Base-by-base conservation (phyloP, 371 early-diverging fungal species). In the Zychaea mexicana region DNA sequence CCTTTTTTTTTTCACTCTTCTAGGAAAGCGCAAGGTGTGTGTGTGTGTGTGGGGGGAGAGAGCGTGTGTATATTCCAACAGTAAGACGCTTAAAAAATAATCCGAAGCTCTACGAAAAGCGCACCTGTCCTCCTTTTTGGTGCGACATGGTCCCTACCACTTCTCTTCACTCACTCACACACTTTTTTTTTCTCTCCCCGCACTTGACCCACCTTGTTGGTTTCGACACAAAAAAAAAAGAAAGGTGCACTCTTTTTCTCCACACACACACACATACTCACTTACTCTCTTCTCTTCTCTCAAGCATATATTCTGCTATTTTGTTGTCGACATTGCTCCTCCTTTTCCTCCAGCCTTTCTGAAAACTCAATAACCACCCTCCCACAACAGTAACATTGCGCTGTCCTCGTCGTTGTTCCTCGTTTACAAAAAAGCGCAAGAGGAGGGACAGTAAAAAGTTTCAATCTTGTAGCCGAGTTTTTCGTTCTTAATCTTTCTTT, bases 261-360 rank as follows among this genome's bases (percentile, higher is more conserved):
- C 61, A 36, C 60, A 39, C 22, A 42, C 42, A 42, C 39, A 6
- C 27, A 30, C 31, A 30, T 15, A 31, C 17, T 31, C 28, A 38
- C 45, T 19, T 60, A n/a, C 26, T 46, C 42, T 52, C 45, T 53
- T 46, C 31, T n/a, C 21, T 32, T 60, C 30, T n/a, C n/a, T n/a
- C n/a, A n/a, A n/a, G n/a, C n/a, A n/a, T n/a, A n/a, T n/a, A n/a
- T n/a, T n/a, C n/a, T n/a, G n/a, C n/a, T n/a, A n/a, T n/a, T n/a
- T n/a, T n/a, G n/a, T n/a, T n/a, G n/a, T n/a, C 52, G 63, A 63
- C 42, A 46, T 56, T 56, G 57, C 57, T 63, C 63, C 63, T 63
- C 63, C 57, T 46, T n/a, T n/a, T n/a, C n/a, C n/a, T n/a, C n/a
- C n/a, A n/a, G n/a, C n/a, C n/a, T n/a, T n/a, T n/a, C n/a, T n/a